Conservation (phyloP, 2,329 filamentous ascomycete genomes). For the Paecilomyces sp. region DNA sequence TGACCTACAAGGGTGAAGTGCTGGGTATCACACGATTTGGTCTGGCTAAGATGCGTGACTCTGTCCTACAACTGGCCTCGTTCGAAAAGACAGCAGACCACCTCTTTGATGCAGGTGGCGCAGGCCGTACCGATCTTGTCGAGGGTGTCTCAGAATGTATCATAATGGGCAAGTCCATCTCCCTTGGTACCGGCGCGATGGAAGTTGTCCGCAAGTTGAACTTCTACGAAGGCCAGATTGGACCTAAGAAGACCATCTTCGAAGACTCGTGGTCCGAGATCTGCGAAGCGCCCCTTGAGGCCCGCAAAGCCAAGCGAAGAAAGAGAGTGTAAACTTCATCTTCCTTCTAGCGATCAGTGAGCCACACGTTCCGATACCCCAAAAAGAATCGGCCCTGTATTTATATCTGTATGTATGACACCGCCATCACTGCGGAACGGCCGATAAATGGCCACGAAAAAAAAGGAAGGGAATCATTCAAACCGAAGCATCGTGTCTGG, state of each 20-base stretch:
- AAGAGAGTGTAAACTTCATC: neutral
- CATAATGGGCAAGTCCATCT: conserved; percentile 95
- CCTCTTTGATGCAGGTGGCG: conserved; percentile 86
- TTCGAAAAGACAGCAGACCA: conserved; percentile 99
- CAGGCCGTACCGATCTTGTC: conserved; percentile 85
- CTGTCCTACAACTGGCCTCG: conserved; percentile 83
- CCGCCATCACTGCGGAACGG: neutral
- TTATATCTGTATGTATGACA: neutral
- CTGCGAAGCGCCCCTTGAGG: conserved; percentile 12
- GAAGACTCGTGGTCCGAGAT: conserved; percentile 51
- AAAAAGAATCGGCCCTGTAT: neutral
- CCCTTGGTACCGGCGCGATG: conserved; percentile 84
- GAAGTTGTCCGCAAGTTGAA: conserved; percentile 75
- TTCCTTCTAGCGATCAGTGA: neutral
- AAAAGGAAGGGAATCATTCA: neutral
- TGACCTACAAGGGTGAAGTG: conserved; percentile 98
- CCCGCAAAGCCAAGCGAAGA: conserved; percentile 1
- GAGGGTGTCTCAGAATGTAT: conserved; percentile 95
- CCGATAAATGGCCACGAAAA: no score
- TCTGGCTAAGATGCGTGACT: conserved; percentile 91
- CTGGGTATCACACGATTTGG: conserved; percentile 95
- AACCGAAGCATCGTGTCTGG: neutral
- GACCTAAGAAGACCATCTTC: conserved; percentile 54
- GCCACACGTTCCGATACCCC: neutral
- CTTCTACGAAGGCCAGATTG: conserved; percentile 54